phyloP scores from a whole-genome alignment of 805 yeast species.

The Phaffomyces antillensis region DNA sequence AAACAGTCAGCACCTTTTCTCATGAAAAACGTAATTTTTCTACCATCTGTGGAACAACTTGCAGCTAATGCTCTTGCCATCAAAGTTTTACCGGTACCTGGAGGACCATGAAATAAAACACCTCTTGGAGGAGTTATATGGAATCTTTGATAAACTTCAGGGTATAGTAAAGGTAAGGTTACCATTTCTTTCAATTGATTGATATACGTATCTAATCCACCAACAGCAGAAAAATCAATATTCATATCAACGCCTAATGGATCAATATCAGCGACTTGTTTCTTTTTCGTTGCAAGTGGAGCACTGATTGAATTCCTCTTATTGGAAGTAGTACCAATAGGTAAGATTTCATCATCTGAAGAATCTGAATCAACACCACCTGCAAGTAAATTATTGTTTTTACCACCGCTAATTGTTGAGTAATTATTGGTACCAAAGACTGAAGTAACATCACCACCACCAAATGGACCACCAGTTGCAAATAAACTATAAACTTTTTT shows the following conservation, averaged over 20 bases:
- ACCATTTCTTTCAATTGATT: conserved; percentile 96
- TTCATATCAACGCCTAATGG: conserved; percentile 88
- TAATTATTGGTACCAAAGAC: conserved; percentile 67
- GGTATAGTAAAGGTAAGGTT: conserved; percentile 83
- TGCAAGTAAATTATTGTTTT: conserved; percentile 11
- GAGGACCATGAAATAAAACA: conserved; percentile 96
- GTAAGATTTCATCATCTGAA: conserved; percentile 53
- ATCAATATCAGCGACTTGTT: conserved; percentile 78
- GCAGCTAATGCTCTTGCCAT: conserved; percentile 98
- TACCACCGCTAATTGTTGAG: conserved; percentile 5
- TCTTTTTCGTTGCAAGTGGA: conserved; percentile 31
- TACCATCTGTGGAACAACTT: conserved; percentile 76
- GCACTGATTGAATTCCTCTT: conserved; percentile 29
- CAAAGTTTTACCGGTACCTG: conserved; percentile 97
- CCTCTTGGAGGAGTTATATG: conserved; percentile 96
- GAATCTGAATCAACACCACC: conserved; percentile 48
- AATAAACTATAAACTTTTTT: conserved; percentile 64
- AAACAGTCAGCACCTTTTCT: conserved; percentile 96
- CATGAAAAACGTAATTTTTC: conserved; percentile 94
- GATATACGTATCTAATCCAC: conserved; percentile 87
- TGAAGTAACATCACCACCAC: conserved; percentile 88
- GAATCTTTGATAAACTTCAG: conserved; percentile 86
- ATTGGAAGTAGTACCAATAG: conserved; percentile 34
- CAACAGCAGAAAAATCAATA: conserved; percentile 78
- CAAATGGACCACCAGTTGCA: conserved; percentile 96